Conservation (phyloP, 352 stramenopile species). For the Phytophthora ramorum region DNA sequence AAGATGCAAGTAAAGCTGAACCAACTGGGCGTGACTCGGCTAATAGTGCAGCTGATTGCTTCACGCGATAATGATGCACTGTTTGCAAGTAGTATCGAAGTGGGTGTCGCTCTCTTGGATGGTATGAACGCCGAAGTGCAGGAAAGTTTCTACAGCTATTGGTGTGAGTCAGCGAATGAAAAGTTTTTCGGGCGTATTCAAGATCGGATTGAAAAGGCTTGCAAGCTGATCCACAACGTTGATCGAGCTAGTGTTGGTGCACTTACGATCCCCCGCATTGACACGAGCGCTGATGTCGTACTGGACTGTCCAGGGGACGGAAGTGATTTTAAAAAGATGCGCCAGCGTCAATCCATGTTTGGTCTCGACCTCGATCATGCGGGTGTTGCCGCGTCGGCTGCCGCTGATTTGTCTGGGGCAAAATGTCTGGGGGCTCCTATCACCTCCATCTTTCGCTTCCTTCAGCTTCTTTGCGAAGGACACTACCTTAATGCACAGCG, state of each 20-base stretch:
- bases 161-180: conserved; percentile 38
- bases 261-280: neutral
- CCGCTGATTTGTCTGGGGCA: conserved; percentile 16
- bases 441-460: conserved; percentile 71
- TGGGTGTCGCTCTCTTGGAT: conserved; percentile 73
- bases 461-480: conserved; percentile 76
- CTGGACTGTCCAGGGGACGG: conserved; percentile 6
- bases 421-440: conserved; percentile 34
- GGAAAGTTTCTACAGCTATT: conserved; percentile 68
- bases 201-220: conserved; percentile 55
- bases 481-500: conserved; percentile 74
- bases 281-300: conserved; percentile 1
- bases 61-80: conserved; percentile 59
- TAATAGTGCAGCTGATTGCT: conserved; percentile 74
- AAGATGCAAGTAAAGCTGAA: conserved; percentile 78
- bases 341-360: conserved; percentile 29
- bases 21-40: conserved; percentile 59
- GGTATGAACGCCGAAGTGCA: conserved; percentile 84
- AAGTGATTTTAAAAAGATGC: conserved; percentile 16
- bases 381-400: conserved; percentile 2
- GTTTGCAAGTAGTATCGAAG: conserved; percentile 63
- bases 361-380: conserved; percentile 15
- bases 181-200: conserved; percentile 63
- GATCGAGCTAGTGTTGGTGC: conserved; percentile 31
- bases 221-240: conserved; percentile 48